Evolutionary conservation across 495 filamentous ascomycete species (phyloP).

Genomic region (Schizothecium vesticola): DNA sequence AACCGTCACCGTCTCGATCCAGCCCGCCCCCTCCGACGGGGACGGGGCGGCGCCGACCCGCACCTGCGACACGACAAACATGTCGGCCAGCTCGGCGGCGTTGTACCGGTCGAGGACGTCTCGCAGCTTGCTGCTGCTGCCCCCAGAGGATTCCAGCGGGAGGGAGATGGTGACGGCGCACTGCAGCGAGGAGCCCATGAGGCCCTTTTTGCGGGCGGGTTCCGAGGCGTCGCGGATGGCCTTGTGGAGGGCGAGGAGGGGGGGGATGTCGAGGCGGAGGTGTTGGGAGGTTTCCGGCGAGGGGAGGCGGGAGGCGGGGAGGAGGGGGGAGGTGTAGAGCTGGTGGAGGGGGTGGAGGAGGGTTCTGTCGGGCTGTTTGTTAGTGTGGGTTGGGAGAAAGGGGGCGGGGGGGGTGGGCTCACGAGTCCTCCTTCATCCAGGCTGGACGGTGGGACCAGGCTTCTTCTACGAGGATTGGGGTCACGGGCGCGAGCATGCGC

Average conservation of each 20-base stretch:
- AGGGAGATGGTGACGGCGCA: conserved; percentile 47
- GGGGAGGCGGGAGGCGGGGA: conserved; percentile 29
- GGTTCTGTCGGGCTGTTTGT: conserved; percentile 15
- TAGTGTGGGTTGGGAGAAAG: not conserved
- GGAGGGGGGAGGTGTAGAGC: conserved; percentile 36
- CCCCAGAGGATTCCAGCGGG: conserved; percentile 28
- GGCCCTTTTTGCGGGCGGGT: conserved; percentile 55
- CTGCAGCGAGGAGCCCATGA: conserved; percentile 68
- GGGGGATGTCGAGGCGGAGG: conserved; percentile 36
- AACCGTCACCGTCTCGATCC: conserved; percentile 50
- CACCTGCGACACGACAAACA: conserved; percentile 75
- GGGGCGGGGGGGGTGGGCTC: conserved; percentile 5
- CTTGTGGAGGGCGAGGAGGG: conserved; percentile 34
- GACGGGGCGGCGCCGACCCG: conserved; percentile 32
- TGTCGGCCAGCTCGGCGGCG: conserved; percentile 60
- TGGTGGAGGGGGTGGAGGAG: conserved; percentile 35
- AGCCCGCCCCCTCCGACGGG: conserved; percentile 30
- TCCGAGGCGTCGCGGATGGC: conserved; percentile 64
- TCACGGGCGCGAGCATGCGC: conserved; percentile 72
- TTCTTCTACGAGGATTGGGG: conserved; percentile 81
- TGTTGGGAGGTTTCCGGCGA: conserved; percentile 25
- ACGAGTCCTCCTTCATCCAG: conserved; percentile 48
- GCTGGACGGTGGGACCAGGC: conserved; percentile 72
- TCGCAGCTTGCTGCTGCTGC: conserved; percentile 24
- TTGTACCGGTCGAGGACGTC: conserved; percentile 48